Conservation (phyloP, 345 rosid species). For the Gossypium turneri region DNA sequence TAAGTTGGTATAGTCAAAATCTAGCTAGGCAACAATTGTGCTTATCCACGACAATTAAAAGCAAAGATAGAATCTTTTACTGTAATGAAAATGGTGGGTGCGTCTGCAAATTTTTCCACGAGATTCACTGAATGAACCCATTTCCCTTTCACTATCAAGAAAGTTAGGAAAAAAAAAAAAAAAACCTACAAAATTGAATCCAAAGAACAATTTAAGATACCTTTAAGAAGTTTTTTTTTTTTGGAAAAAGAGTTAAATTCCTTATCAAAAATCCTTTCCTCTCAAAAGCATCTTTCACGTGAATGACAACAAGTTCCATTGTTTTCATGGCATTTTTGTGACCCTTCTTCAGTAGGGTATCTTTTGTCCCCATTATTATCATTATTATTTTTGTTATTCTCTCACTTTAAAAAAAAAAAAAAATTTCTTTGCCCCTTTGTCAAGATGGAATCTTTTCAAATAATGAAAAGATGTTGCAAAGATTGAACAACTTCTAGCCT, state of each 20-base stretch:
- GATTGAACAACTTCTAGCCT: background rate
- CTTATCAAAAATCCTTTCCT: slow-evolving; percentile 15
- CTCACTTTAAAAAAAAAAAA: background rate
- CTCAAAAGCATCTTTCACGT: slow-evolving; percentile 39
- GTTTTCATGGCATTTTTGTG: slow-evolving; percentile 23
- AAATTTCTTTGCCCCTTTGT: background rate
- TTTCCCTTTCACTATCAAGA: slow-evolving; percentile 22
- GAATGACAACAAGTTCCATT: slow-evolving; percentile 31
- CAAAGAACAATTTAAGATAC: slow-evolving; percentile 23
- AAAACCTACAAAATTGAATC: slow-evolving; percentile 28
- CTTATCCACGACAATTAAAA: slow-evolving; percentile 16
- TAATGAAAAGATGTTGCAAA: slow-evolving; percentile 17
- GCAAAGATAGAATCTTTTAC: background rate
- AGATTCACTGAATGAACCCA: slow-evolving; percentile 28
- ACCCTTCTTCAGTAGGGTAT: slow-evolving; percentile 3
- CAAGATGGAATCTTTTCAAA: slow-evolving; percentile 28
- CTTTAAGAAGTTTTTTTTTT: background rate
- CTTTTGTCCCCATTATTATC: background rate
- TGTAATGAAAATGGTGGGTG: background rate
- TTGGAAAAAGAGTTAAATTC: background rate
- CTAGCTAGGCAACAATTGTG: background rate
- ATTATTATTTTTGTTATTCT: background rate
- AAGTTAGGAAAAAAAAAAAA: slow-evolving; percentile 6
- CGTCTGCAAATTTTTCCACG: slow-evolving; percentile 1
- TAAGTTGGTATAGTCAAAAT: background rate